Percentiles rank a stretch among this genome's conserved stretches.
Evolutionary conservation across 129 eudicot species (phyloP).

Genomic region (Arctium lappa): DNA sequence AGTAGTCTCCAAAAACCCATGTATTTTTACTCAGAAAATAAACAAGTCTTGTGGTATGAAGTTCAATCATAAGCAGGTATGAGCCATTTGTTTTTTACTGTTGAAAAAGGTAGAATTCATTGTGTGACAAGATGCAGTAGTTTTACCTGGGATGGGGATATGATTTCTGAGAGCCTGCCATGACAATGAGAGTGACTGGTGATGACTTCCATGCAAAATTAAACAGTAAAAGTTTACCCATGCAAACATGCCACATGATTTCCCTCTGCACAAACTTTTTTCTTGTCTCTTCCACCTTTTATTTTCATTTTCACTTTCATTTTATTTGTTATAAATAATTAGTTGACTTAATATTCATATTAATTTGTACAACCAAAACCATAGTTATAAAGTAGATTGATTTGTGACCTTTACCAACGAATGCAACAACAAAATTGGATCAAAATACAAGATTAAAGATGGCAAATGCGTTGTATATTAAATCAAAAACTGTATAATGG

Average conservation of each 20-base stretch:
- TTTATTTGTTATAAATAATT: neutral
- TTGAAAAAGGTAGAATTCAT: neutral
- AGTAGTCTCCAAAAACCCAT: too few species aligned
- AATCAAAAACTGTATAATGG: too few species aligned
- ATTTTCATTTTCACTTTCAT: neutral
- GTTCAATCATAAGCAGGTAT: too few species aligned
- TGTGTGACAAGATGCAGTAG: neutral
- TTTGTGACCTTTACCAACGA: too few species aligned
- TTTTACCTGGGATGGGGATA: neutral
- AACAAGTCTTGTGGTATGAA: too few species aligned
- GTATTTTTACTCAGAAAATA: too few species aligned
- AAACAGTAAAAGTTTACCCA: neutral
- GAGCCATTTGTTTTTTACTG: neutral
- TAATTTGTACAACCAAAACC: too few species aligned
- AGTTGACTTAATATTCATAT: too few species aligned
- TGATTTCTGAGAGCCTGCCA: neutral
- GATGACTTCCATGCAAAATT: slow-evolving; percentile 9
- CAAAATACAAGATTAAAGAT: too few species aligned
- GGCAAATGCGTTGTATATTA: too few species aligned
- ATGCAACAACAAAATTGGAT: too few species aligned
- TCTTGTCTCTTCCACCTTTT: neutral
- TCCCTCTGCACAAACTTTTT: neutral
- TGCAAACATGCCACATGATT: slow-evolving; percentile 12
- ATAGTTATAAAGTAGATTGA: too few species aligned
- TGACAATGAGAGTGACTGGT: slow-evolving; percentile 19